Evolutionary conservation across 495 filamentous ascomycete species (phyloP).

Genomic region (Penicillium chermesinum): DNA sequence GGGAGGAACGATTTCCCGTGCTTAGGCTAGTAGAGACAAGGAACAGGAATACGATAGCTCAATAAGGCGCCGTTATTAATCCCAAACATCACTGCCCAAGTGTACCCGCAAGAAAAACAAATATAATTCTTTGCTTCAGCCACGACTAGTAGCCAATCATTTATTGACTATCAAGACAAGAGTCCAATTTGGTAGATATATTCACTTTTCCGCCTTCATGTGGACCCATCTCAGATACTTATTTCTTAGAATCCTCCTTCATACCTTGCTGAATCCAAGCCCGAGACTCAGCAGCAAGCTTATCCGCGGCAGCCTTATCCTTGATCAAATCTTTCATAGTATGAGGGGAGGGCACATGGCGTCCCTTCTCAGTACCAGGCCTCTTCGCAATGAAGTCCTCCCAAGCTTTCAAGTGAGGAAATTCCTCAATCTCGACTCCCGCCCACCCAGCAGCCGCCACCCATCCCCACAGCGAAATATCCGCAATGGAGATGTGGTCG

Average conservation of each 20-base stretch:
- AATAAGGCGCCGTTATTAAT: too few relatives aligned
- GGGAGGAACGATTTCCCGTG: too few relatives aligned
- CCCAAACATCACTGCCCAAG: too few relatives aligned
- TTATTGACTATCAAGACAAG: too few relatives aligned
- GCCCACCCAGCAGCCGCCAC: conserved; percentile 59
- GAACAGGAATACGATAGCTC: too few relatives aligned
- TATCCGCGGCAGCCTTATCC: conserved; percentile 51
- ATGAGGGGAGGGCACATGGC: conserved; percentile 67
- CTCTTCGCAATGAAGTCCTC: conserved; percentile 60
- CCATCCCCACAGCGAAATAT: conserved; percentile 81
- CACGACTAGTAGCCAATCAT: too few relatives aligned
- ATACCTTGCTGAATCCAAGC: conserved; percentile 62
- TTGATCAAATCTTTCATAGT: conserved; percentile 56
- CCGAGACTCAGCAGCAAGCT: conserved; percentile 40
- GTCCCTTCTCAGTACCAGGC: conserved; percentile 69
- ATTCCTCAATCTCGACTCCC: conserved; percentile 71
- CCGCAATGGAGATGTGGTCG: conserved; percentile 74
- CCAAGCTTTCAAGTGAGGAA: conserved; percentile 74
- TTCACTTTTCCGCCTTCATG: too few relatives aligned
- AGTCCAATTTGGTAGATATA: too few relatives aligned
- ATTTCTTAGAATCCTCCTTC: conserved; percentile 50
- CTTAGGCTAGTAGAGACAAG: too few relatives aligned
- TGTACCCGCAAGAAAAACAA: too few relatives aligned
- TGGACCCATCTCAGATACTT: too few relatives aligned
- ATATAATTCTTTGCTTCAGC: too few relatives aligned